A percentile compares a stretch with the other conserved stretches of the same genome.
Conservation (phyloP, 192 early-diverging fungal species). For the Piromyces finnis region DNA sequence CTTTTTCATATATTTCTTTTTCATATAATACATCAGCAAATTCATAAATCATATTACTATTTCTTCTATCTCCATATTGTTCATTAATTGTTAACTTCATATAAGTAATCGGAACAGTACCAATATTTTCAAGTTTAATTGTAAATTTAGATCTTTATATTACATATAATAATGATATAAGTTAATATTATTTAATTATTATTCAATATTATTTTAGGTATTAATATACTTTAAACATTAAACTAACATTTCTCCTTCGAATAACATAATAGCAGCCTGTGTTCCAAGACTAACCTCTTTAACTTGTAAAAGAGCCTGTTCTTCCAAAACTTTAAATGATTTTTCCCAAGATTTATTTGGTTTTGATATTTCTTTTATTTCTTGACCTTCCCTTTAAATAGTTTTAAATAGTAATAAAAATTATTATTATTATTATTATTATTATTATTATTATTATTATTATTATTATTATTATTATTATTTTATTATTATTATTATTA, state of each 20-base stretch:
- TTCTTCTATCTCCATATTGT: not conserved
- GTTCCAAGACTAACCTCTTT: constrained; percentile 22
- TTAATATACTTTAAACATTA: not conserved
- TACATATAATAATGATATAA: too few species aligned
- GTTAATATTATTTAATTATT: too few species aligned
- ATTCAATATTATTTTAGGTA: too few species aligned
- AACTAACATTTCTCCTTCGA: constrained; percentile 58
- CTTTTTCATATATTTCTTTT: constrained; percentile 46
- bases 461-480: too few species aligned
- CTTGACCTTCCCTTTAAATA: not conserved
- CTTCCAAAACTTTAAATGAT: constrained; percentile 35
- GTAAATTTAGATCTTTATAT: constrained; percentile 29
- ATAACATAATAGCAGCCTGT: constrained; percentile 57
- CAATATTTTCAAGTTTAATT: constrained; percentile 57
- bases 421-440: too few species aligned
- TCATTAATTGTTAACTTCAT: constrained; percentile 27
- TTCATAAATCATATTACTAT: constrained; percentile 5
- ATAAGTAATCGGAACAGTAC: constrained; percentile 48
- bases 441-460: too few species aligned
- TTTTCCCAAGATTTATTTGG: constrained; percentile 11
- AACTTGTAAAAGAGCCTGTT: constrained; percentile 51
- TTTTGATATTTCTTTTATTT: not conserved
- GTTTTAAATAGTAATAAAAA: not conserved
- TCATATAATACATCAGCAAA: constrained; percentile 54
- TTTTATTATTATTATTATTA: too few species aligned